phyloP scores from a whole-genome alignment of 495 filamentous ascomycete genomes.

The Thermothielavioides terrestris region DNA sequence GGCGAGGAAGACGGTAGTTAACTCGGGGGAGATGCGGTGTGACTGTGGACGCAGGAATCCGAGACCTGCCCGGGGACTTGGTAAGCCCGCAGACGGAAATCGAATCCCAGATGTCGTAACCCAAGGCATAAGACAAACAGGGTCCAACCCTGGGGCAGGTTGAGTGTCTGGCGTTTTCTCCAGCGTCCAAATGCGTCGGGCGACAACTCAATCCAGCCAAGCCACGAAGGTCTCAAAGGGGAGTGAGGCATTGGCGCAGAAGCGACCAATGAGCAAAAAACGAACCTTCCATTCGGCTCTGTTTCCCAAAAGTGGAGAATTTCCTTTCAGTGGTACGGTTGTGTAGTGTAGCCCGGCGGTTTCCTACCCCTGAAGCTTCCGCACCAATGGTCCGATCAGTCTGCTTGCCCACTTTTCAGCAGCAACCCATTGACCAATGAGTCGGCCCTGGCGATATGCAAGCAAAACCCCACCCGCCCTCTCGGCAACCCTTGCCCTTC shows the following conservation, averaged over 20 bases:
- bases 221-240: neutral
- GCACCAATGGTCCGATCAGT: too few species aligned
- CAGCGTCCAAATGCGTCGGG: neutral
- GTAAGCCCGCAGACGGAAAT: neutral
- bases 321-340: neutral
- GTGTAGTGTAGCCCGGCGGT: too few species aligned
- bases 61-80: slow-evolving; percentile 1
- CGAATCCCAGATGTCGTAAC: neutral
- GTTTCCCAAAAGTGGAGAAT: slow-evolving; percentile 3
- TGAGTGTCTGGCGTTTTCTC: neutral
- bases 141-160: neutral
- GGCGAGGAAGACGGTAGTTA: neutral
- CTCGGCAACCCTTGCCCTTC: too few species aligned
- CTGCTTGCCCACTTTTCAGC: too few species aligned
- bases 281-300: slow-evolving; percentile 1
- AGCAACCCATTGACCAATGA: too few species aligned
- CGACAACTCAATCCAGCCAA: neutral
- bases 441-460: too few species aligned
- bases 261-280: neutral
- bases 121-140: neutral
- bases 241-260: neutral
- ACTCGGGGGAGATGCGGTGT: slow-evolving; percentile 11
- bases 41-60: neutral
- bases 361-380: too few species aligned
- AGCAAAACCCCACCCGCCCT: too few species aligned